Evolutionary conservation across 148 eudicot species (phyloP), one percentile per base, ranked within the genome.

Genomic region (Rhododendron griersonianum): DNA sequence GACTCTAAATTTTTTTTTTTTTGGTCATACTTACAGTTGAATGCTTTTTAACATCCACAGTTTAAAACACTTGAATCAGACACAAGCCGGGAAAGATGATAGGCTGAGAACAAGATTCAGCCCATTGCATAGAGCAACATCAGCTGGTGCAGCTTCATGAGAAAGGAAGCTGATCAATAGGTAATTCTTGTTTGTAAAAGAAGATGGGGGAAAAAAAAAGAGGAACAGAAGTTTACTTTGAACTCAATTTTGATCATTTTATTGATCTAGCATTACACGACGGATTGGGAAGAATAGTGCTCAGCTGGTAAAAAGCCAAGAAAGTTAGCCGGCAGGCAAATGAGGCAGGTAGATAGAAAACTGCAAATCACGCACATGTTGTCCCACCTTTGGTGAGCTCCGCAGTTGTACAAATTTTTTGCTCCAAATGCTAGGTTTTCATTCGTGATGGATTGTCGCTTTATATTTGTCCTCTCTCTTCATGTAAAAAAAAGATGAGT

Each of bases 111-210:
- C 59, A 80, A 80, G 59, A 50, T 48, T 51, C 53, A 25, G 30
- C 28, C 81, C 53, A 10, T 78, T 19, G 81, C 53, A 78, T 78
- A 44, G 28, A 44, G 81, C 81, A 78, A 78, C 50, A 75, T 18
- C 48, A 18, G 25, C 8, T 37, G 79, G 48, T 39, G 23, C 79
- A 19, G 79, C 37, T 4, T 41, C 81, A 78, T 11, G 16, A 41
- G n/a, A 78, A 75, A 44, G 23, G 82, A 80, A 78, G 59, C 82
- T 28, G 37, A 80, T 80, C 59, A 48, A 50, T 28, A 78, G 39
- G 23, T 25, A 50, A 48, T 48, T 45, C 81, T 79, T 79, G 57
- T 79, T 47, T 79, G 81, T n/a, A 11, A 47, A n/a, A 79, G 35
- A 48, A 47, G 81, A 37, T 50, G 81, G 3, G 8, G 0, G 0